Evolutionary conservation across 106 monocot genomes (phyloP), one percentile per base, ranked within the genome.

Genomic region (Chionographis japonica): DNA sequence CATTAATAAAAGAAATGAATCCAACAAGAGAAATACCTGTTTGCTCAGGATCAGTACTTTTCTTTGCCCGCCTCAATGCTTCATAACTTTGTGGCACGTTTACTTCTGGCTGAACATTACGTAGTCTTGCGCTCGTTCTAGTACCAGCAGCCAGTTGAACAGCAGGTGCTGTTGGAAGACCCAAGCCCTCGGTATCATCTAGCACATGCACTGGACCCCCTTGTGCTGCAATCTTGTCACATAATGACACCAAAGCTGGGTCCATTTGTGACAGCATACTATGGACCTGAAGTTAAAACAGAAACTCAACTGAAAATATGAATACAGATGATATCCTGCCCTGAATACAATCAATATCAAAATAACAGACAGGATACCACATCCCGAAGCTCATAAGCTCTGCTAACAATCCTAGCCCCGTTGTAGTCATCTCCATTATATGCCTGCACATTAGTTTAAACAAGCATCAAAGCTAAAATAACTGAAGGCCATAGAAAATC

Each of bases 241-340:
- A 98, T 52, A 81, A 90, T 59, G 93, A 71, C 49, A 87, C 81
- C 75, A 98, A 65, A 50, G 90, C 78, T 61, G 98, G 93, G 50
- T 98, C 98, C 90, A 98, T 98, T 63, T 98, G 93, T 53, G 93
- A 98, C 52, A 93, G 64, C 98, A 98, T 98, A 51, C 98, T 92
- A 75, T 83, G 86, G 18, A 98, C 93, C 98, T 98, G 75, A 79
- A 52, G 7, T 13, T 14, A 40, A 71, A 15, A 42, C 6, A 37
- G 35, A 8, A 16, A 5, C 13, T 59, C 65, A 54, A 62, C 46
- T 46, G 9, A 46, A 46, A 6, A 6, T 4, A 50, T 7, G 52
- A 17, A 68, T 41, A 9, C 40, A 36, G 4, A 67, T 13, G 2
- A 27, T 27, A 27, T 10, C 46, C 9, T 46, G 46, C 0, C 46